Base-by-base conservation (phyloP, 805 yeast genomes). In the Sugiyamaella chiloensis region DNA sequence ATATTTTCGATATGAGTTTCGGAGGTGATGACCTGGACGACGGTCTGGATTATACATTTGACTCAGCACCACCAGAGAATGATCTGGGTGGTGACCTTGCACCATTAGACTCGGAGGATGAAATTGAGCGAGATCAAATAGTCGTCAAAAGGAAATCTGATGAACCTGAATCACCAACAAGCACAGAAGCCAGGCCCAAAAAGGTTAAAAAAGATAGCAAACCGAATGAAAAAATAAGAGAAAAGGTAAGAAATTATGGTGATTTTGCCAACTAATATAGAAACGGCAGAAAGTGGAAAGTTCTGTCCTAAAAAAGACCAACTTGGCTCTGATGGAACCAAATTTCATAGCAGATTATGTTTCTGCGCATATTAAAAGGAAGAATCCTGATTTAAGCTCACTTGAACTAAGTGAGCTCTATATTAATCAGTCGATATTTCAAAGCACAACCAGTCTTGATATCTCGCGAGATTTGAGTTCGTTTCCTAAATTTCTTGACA, bases 11-110 rank as follows among this genome's bases (percentile, higher is more conserved):
- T n/a, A n/a, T n/a, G n/a, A n/a, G 11, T 26, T 26, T 26, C 7
- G 11, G 29, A 26, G 85, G 75, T 12, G 96, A 88, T 64, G 95
- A 84, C 51, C 70, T 87, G 50, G 90, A 86, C 44, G 95, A 87
- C 61, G 91, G 88, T 2, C 68, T 87, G 42, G 84, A 74, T 2
- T 85, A 85, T 60, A 74, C 71, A 4, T 70, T 77, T 20, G 78
- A 75, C 32, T 56, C 67, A 2, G 74, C 60, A 14, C 69, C 65
- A 31, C 78, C 67, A 26, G 67, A 64, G 35, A 70, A 65, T 24
- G 63, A 64, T 9, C 68, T 56, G 9, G 65, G 59, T 24, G 66
- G 52, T 14, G 35, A 29, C 3, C 46, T 47, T 4, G 44, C 21
- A 19, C 41, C 26, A 24, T 34, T 48, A 7, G 43, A 42, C 9